Conservation (phyloP, 2,329 filamentous ascomycete genomes). For the Fusarium abutilonis region DNA sequence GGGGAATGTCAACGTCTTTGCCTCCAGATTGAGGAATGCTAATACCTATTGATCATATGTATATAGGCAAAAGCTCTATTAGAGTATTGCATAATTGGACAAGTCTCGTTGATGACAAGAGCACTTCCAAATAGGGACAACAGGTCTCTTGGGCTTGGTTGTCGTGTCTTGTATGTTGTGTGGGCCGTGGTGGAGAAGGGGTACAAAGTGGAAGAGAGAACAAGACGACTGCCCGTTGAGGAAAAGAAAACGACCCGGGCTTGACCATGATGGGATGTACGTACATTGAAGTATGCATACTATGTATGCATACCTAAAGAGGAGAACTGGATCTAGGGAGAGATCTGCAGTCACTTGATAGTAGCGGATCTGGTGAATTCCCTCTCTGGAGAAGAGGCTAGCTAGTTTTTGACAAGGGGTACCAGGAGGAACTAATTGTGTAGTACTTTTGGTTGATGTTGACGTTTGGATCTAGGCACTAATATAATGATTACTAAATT, state of each 20-base stretch:
- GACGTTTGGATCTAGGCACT: too few relatives aligned
- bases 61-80: neutral
- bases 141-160: neutral
- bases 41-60: neutral
- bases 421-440: too few relatives aligned
- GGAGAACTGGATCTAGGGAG: constrained; percentile 2
- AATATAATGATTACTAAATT: neutral
- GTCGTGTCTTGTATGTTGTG: constrained; percentile 8
- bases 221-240: constrained; percentile 14
- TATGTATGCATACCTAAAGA: constrained; percentile 10
- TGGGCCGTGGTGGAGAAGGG: constrained; percentile 31
- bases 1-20: constrained; percentile 33
- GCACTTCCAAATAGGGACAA: constrained; percentile 7
- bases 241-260: constrained; percentile 2
- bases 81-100: neutral
- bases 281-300: constrained; percentile 9
- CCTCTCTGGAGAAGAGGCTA: constrained; percentile 1
- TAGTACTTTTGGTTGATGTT: too few relatives aligned
- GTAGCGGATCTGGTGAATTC: neutral
- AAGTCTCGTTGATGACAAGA: neutral
- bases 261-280: neutral
- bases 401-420: neutral
- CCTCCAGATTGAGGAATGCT: constrained; percentile 31
- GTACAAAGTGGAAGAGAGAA: neutral
- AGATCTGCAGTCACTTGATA: constrained; percentile 20